Evolutionary conservation across 108 stramenopile species (phyloP).

Genomic region (Cyclotella baltica): DNA sequence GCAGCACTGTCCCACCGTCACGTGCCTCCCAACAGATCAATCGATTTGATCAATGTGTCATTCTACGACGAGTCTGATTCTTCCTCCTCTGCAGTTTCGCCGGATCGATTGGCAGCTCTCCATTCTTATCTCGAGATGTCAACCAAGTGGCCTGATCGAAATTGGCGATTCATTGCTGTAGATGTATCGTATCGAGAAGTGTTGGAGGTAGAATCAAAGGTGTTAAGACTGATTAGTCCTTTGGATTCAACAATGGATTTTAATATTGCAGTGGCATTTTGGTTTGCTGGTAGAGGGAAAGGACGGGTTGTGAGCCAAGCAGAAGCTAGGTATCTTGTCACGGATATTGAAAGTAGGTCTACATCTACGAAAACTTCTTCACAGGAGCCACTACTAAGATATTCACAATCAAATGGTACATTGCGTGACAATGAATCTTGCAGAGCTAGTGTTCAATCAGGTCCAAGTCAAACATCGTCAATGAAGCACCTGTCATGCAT

Average conservation of each 20-base stretch:
- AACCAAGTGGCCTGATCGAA: conserved; percentile 64
- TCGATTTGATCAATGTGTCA: conserved; percentile 94
- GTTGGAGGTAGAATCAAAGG: conserved; percentile 55
- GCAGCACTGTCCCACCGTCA: conserved; percentile 87
- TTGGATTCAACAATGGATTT: conserved; percentile 92
- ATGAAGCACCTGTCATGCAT: conserved; percentile 18
- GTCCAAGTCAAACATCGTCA: not conserved
- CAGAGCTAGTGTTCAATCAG: not conserved
- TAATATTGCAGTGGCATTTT: conserved; percentile 95
- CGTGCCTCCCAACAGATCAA: conserved; percentile 56
- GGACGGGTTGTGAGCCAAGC: conserved; percentile 42
- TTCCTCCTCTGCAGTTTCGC: conserved; percentile 60
- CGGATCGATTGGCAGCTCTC: conserved; percentile 91
- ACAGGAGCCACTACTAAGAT: conserved; percentile 43
- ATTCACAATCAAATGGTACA: conserved; percentile 12
- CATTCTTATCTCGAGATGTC: conserved; percentile 72
- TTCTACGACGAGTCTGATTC: conserved; percentile 59
- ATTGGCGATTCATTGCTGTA: conserved; percentile 75
- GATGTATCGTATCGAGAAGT: conserved; percentile 85
- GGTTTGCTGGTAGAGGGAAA: conserved; percentile 89
- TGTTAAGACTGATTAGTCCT: conserved; percentile 77
- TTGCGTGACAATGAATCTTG: not conserved
- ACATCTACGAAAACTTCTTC: conserved; percentile 1
- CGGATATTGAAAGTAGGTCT: not conserved
- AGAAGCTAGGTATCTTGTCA: conserved; percentile 1